Conservation (phyloP, 2,329 filamentous ascomycete genomes). For the Pseudogymnoascus sp. region DNA sequence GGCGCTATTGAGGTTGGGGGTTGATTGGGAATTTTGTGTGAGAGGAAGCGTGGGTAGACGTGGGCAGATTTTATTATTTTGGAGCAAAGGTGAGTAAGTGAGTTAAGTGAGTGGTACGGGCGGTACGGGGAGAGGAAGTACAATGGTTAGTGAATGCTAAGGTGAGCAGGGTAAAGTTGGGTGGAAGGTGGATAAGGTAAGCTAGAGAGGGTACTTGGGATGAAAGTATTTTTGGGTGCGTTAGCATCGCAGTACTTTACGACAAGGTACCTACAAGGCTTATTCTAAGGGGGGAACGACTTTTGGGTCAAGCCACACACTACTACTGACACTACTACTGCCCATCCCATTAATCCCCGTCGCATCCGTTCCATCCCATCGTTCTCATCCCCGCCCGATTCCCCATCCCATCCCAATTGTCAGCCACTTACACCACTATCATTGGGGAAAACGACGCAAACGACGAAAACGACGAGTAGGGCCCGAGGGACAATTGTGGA, state of each 20-base stretch:
- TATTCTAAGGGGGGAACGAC: neutral
- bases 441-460: neutral
- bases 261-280: neutral
- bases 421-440: neutral
- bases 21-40: neutral
- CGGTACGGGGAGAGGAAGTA: neutral
- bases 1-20: neutral
- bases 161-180: neutral
- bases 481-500: neutral
- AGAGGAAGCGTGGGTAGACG: neutral
- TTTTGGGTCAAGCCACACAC: neutral
- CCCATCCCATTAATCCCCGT: neutral
- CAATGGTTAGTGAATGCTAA: neutral
- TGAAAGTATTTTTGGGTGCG: neutral
- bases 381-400: neutral
- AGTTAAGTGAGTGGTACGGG: neutral
- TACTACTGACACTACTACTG: neutral
- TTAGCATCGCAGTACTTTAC: neutral
- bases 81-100: neutral
- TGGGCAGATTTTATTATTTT: slow-evolving; percentile 1
- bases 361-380: neutral
- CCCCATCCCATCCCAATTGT: neutral
- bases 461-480: neutral
- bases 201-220: neutral
- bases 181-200: neutral